Conservation (phyloP, 768 basidiomycete species). For the Agaricus subrufescens region DNA sequence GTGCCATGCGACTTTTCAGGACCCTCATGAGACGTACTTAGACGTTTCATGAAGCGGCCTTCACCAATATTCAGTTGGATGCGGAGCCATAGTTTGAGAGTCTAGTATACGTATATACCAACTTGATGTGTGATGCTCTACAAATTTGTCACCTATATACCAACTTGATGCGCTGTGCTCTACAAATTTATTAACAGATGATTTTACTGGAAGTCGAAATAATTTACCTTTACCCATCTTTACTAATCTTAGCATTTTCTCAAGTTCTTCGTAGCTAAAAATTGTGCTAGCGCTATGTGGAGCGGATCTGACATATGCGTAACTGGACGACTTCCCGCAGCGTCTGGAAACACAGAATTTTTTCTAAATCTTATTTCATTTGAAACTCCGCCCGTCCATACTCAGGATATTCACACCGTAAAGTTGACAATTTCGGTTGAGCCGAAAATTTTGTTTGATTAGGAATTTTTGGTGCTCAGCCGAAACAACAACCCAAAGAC, state of each 20-base stretch:
- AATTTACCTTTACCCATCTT: background rate
- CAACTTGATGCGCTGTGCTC: background rate
- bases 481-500: background rate
- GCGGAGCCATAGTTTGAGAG: no score
- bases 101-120: no score
- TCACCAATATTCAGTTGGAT: no score
- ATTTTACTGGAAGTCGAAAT: background rate
- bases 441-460: background rate
- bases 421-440: background rate
- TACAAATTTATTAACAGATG: background rate
- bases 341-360: no score
- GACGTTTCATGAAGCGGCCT: slow-evolving; percentile 5
- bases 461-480: background rate
- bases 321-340: no score
- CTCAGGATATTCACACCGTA: background rate
- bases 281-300: background rate
- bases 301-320: background rate
- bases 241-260: background rate
- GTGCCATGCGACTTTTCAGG: no score
- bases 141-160: background rate
- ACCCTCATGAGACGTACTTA: background rate
- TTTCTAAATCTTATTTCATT: no score
- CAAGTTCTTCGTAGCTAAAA: background rate
- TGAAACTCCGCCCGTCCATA: no score
- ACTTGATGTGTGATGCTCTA: no score